Evolutionary conservation across 805 yeast species (phyloP), one percentile per base, ranked within the genome.

Genomic region (Lipomyces yamadae): DNA sequence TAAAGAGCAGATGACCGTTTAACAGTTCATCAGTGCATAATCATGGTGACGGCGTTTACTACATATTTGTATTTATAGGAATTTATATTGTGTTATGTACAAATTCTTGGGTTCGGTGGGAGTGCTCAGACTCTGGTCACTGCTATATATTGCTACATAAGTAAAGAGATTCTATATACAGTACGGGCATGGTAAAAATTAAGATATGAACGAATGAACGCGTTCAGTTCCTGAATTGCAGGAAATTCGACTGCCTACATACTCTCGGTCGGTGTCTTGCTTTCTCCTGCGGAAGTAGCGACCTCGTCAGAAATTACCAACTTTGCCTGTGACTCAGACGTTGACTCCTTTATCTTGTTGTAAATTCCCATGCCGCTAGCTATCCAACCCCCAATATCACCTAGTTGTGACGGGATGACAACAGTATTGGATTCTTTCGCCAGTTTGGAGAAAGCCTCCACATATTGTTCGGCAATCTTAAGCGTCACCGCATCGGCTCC

Each of bases 371-470:
- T 77, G 0, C 96, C 96, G 67, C 90, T 82, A 42, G 92, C 91
- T 78, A 91, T 88, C 80, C 88, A 83, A 34, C 86, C 81, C 59
- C 93, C 87, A 76, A 91, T 79, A 73, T 91, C 92, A 70, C 90
- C 88, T 76, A 91, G 78, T 64, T 88, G 88, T 10, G 92, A 84
- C 15, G 97, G 97, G 33, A 91, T 82, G 48, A 91, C 88, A 18
- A 91, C 83, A 0, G 95, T 89, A 74, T 89, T 91, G 39, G 88
- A 79, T 76, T 90, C 94, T 80, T 91, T 90, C 33, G 96, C 96
- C 73, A 91, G 81, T 73, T 90, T 87, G 59, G 89, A 88, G 75
- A 91, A 91, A 39, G 94, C 91, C 62, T 87, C 89, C 68, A 91
- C 90, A 76, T 91, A 91, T 75, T 88, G 89, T 75, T 89, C 93